phyloP scores from a whole-genome alignment of 345 rosid species.

The Brassica rapa region DNA sequence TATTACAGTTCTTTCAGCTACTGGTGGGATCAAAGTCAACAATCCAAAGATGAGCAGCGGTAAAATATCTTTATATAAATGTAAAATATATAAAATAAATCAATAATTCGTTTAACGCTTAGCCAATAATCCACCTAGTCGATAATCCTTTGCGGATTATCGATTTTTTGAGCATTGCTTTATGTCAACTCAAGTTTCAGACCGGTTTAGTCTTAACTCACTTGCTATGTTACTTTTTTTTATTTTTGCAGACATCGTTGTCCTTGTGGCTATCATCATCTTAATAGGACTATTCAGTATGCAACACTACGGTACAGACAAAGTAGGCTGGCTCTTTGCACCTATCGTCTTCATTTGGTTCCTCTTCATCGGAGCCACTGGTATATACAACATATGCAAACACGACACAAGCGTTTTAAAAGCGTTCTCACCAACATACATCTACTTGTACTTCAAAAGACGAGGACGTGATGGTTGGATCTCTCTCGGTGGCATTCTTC shows the following conservation, averaged over 20 bases:
- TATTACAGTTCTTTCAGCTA: conserved; percentile 87
- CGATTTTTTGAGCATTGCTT: background rate
- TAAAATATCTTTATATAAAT: conserved; percentile 27
- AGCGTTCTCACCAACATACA: conserved; percentile 84
- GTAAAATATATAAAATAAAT: too few relatives aligned
- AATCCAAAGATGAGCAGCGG: conserved; percentile 63
- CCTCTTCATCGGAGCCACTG: conserved; percentile 84
- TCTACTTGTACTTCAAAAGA: conserved; percentile 70
- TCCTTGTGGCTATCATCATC: conserved; percentile 70
- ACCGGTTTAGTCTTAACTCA: background rate
- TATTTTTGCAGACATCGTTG: conserved; percentile 60
- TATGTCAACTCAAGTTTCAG: background rate
- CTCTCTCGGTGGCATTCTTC: conserved; percentile 92
- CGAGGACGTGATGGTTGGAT: conserved; percentile 70
- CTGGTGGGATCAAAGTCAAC: conserved; percentile 84
- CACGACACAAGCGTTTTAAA: conserved; percentile 67
- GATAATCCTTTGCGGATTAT: too few relatives aligned
- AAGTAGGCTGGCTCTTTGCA: conserved; percentile 95
- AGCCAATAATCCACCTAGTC: too few relatives aligned
- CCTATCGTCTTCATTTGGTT: conserved; percentile 91
- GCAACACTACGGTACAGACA: conserved; percentile 96
- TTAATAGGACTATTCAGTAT: conserved; percentile 81
- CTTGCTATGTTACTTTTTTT: background rate
- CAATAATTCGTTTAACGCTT: too few relatives aligned
- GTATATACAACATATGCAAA: conserved; percentile 73